Base-by-base conservation (phyloP, 139 green algal species). In the Yamagishiella unicocca region DNA sequence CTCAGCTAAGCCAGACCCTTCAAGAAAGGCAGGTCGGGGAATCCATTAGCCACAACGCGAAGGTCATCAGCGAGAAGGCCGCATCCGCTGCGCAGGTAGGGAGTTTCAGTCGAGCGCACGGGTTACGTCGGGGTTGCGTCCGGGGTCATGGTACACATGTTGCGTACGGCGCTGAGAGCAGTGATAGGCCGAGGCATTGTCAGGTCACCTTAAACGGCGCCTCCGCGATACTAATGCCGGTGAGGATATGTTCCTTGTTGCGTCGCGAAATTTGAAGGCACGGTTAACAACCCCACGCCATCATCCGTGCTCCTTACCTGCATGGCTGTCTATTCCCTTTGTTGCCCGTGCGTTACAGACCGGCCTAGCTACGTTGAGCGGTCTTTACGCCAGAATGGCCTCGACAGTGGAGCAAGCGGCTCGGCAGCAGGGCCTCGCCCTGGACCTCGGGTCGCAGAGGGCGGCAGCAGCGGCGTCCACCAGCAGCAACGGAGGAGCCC, bases 11-110 rank as follows among this genome's bases (percentile, higher is more conserved):
- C 14, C 82, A 87, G 46, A 87, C 82, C 46, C 73, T 93, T 66
- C 85, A 93, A 46, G 92, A 95, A 35, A 92, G 91, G 85, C 88
- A 93, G 35, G 87, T 95, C 7, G 90, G n/a, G 22, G 91, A 94
- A 74, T 78, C 84, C 37, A 31, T 93, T 22, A 84, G 78, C 72
- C 74, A 90, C 37, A 92, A 88, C 33, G 87, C 76, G 27, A 90
- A 89, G 62, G 78, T 94, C 0, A 45, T 89, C 1, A 25, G 53
- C 21, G 75, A 95, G 78, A 90, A 89, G 82, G 92, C 89, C 12
- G 77, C 82, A 29, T 74, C 82, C 27, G 83, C 88, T 12, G 93
- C 91, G 27, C 81, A 91, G 91, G 91, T 94, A 45, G 22, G 75
- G 33, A 14, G 40, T 58, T 24, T 19, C n/a, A 7, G 8, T 72